Conservation (phyloP, 352 stramenopile species). For the Globisporangium radiosum region DNA sequence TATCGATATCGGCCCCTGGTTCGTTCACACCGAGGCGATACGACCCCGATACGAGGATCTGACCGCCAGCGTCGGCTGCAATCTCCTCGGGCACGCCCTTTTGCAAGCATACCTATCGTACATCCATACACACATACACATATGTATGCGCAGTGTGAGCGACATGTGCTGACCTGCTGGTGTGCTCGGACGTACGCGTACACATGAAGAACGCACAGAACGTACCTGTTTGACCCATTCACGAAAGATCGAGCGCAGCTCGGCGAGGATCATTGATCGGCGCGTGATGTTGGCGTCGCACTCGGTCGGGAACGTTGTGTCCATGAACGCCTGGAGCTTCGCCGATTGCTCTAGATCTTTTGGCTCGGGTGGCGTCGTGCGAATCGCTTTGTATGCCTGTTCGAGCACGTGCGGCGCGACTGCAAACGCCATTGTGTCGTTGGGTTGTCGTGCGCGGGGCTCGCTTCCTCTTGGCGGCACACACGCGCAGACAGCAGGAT, state of each 20-base stretch:
- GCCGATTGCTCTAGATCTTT: slow-evolving; percentile 80
- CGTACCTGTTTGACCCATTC: slow-evolving; percentile 73
- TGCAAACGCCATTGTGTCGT: slow-evolving; percentile 41
- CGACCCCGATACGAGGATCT: slow-evolving; percentile 87
- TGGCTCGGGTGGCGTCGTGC: slow-evolving; percentile 72
- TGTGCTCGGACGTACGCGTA: background rate
- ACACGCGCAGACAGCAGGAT: too few species aligned
- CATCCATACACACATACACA: background rate
- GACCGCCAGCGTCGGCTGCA: slow-evolving; percentile 73
- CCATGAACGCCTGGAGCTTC: slow-evolving; percentile 81
- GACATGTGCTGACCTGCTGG: background rate
- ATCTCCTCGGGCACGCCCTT: slow-evolving; percentile 85
- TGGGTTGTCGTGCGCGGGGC: background rate
- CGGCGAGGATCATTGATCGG: slow-evolving; percentile 77
- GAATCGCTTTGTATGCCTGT: slow-evolving; percentile 87
- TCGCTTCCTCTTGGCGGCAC: background rate
- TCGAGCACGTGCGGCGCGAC: slow-evolving; percentile 74
- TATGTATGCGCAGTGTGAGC: slow-evolving; percentile 1
- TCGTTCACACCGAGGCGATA: slow-evolving; percentile 97
- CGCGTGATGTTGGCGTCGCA: slow-evolving; percentile 75
- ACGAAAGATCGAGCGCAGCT: slow-evolving; percentile 79
- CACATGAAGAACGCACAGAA: background rate
- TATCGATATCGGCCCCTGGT: slow-evolving; percentile 96
- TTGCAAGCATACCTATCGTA: slow-evolving; percentile 50
- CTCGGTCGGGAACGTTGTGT: slow-evolving; percentile 73